Percentiles rank a stretch among this genome's conserved stretches.
Conservation (phyloP, 306 rosid species). For the Quercus berberidifolia region DNA sequence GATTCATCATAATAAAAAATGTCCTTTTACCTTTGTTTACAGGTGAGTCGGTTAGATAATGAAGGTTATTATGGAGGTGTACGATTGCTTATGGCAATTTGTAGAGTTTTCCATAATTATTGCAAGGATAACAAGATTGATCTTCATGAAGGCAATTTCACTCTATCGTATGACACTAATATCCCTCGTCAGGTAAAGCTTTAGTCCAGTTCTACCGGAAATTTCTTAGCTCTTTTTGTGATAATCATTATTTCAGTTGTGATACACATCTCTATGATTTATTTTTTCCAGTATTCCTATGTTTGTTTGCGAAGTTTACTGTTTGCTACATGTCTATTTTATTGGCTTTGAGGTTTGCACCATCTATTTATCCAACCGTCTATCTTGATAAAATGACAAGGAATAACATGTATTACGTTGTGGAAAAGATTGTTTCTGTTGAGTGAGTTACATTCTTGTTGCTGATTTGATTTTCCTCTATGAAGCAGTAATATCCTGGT, state of each 20-base stretch:
- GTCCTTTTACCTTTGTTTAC: background rate
- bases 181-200: constrained; percentile 84
- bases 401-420: background rate
- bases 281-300: background rate
- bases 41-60: constrained; percentile 50
- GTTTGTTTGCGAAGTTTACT: background rate
- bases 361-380: background rate
- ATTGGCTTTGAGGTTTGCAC: background rate
- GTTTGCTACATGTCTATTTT: background rate
- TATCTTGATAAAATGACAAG: background rate
- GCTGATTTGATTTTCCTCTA: background rate
- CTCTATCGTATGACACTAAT: constrained; percentile 83
- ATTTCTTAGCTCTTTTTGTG: background rate
- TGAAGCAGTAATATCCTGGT: background rate
- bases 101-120: constrained; percentile 52
- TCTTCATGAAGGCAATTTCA: constrained; percentile 55
- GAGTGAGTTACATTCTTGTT: background rate
- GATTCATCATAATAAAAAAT: background rate
- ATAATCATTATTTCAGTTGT: no score
- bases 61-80: constrained; percentile 91
- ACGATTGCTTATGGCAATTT: constrained; percentile 80
- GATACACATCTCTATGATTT: background rate
- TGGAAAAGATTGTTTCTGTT: background rate
- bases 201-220: background rate
- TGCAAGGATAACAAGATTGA: constrained; percentile 46